Base-by-base conservation (phyloP, 352 stramenopile species). In the Peronosclerospora sorghi region DNA sequence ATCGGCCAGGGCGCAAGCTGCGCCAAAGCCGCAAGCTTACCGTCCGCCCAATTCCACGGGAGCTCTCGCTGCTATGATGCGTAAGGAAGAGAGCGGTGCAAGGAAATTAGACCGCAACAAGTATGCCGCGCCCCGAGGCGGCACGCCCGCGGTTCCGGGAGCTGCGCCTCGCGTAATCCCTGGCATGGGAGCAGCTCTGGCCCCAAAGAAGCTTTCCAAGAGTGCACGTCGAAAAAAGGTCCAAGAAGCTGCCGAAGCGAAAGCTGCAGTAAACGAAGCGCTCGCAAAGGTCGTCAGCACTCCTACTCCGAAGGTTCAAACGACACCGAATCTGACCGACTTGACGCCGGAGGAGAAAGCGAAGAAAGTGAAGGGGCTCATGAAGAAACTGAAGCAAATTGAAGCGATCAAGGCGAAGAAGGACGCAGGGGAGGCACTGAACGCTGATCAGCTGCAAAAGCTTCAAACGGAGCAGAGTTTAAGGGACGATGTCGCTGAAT, bases 51-150 rank as follows among this genome's bases (percentile, higher is more conserved):
- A 81, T 35, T 94, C 86, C 37, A 92, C 79, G 0, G 87, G 87
- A 21, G 79, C 82, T 8, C 73, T 99, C 18, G 89, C 95, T 5
- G 94, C 96, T 28, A 77, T 97, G 45, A 96, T 98, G 80, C 68
- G 86, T n/a, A 76, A 82, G 42, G 77, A 93, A 47, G 79, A 89
- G 35, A 67, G 67, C 15, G 80, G 80, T 8, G 69, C 77, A 6
- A 78, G 65, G 52, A 93, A 90, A 55, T 67, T 93, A 13, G 77
- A 93, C 43, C 71, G 73, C 23, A 87, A 88, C 71, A 89, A 90
- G 54, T 93, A 89, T 45, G 71, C 62, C 4, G 59, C 75, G 8
- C 71, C 73, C 6, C 65, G 65, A n/a, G 40, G 54, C 13, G 47
- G 44, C 3, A 41, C 48, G 15, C 40, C 54, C 7, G 47, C 55